Base-by-base conservation (phyloP, 78 protist genomes). In the Dictyostelium capitatum region DNA sequence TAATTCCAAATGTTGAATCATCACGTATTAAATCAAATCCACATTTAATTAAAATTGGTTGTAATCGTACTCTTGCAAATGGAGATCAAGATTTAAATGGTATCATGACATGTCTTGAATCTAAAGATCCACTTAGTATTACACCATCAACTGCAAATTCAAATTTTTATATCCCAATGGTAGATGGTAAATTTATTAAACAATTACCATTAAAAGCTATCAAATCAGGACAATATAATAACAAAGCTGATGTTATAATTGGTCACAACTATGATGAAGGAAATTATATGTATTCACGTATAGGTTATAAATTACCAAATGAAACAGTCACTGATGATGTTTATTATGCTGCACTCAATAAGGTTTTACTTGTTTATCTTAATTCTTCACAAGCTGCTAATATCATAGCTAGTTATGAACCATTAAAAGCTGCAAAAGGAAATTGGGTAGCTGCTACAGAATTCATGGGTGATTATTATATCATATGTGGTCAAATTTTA, bases 231-330 rank as follows among this genome's bases (percentile, higher is more conserved):
- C n/a, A n/a, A n/a, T n/a, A n/a, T n/a, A n/a, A n/a, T n/a, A n/a
- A n/a, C n/a, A n/a, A n/a, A 3, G 83, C 84, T 56, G 20, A 87
- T 41, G 51, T 87, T 19, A 87, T 87, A 78, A 77, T 87, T 80
- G 92, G 92, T 65, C 92, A 87, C 92, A 87, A 87, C 84, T 87
- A 87, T 54, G 83, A 87, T 65, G 92, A 87, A 64, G 92, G 92
- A 77, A 20, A 87, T 79, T 87, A n/a, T 47, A 87, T 87, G 92
- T 77, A 62, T 41, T 28, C 80, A 6, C 74, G 92, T 64, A 32
- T 87, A 20, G 92, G 92, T 51, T 87, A 20, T 79, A 59, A 51
- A 51, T 4, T 50, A 6, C 82, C 83, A 78, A 43, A 37, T 30
- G 48, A 37, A 17, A 23, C 62, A 2, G 83, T 87, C 83, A 64